phyloP scores from a whole-genome alignment of 768 basidiomycete genomes.

The Macrolepiota albuminosa region DNA sequence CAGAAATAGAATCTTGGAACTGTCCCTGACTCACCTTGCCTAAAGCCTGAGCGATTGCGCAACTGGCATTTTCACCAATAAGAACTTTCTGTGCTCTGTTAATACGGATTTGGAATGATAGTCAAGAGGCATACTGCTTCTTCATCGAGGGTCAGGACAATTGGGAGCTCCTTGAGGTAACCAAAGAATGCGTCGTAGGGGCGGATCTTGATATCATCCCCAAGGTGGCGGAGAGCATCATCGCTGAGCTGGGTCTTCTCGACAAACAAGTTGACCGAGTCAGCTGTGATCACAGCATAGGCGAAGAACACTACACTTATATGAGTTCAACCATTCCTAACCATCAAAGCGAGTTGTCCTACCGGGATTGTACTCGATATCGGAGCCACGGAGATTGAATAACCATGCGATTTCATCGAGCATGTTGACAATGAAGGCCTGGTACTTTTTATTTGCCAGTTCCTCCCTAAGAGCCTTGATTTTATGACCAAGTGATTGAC shows the following conservation, averaged over 20 bases:
- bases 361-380: slow-evolving; percentile 80
- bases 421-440: slow-evolving; percentile 78
- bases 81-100: slow-evolving; percentile 55
- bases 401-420: slow-evolving; percentile 96
- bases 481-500: slow-evolving; percentile 63
- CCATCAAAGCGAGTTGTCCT: not conserved
- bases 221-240: slow-evolving; percentile 44
- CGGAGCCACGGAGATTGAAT: slow-evolving; percentile 87
- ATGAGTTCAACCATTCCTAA: not conserved
- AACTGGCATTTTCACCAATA: slow-evolving; percentile 70
- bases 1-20: not conserved
- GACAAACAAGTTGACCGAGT: slow-evolving; percentile 65
- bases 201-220: slow-evolving; percentile 53
- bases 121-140: slow-evolving; percentile 23
- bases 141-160: slow-evolving; percentile 26
- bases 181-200: slow-evolving; percentile 68
- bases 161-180: slow-evolving; percentile 50
- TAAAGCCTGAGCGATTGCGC: slow-evolving; percentile 79
- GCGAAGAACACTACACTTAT: slow-evolving; percentile 75
- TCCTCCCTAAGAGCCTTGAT: slow-evolving; percentile 61
- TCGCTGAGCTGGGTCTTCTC: slow-evolving; percentile 47
- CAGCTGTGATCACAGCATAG: slow-evolving; percentile 71
- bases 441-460: slow-evolving; percentile 54
- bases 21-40: slow-evolving; percentile 44
- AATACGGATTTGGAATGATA: not conserved